Evolutionary conservation across 2,329 filamentous ascomycete genomes (phyloP).

Genomic region (Cadophora malorum): DNA sequence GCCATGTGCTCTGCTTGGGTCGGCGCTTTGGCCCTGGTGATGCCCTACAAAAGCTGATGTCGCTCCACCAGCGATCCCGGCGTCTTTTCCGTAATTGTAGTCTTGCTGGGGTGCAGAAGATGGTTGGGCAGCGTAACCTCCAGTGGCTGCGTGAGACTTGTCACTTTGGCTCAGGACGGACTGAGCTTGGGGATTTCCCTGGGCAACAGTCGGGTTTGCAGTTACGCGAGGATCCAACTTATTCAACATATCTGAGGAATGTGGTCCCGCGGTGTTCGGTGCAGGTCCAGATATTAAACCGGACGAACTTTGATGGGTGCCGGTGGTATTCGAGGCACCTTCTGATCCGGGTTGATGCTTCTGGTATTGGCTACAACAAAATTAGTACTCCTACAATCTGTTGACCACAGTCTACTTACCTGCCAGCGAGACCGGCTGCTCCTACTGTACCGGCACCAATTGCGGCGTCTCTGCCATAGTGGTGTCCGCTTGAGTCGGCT

Average conservation of each 20-base stretch:
- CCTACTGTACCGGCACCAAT: slow-evolving; percentile 25
- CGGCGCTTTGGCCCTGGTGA: slow-evolving; percentile 16
- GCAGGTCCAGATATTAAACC: slow-evolving; percentile 28
- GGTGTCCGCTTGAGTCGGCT: slow-evolving; percentile 32
- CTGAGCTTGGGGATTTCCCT: slow-evolving; percentile 7
- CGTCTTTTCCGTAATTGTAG: slow-evolving; percentile 32
- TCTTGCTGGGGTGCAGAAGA: slow-evolving; percentile 13
- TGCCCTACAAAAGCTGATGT: slow-evolving; percentile 16
- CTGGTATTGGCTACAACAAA: background rate
- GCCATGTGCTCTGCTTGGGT: too few species aligned
- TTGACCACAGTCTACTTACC: slow-evolving; percentile 6
- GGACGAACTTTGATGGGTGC: slow-evolving; percentile 3
- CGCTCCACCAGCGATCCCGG: slow-evolving; percentile 19
- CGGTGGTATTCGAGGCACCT: background rate
- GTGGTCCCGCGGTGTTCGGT: slow-evolving; percentile 45
- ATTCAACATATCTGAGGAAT: slow-evolving; percentile 48
- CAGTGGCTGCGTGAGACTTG: slow-evolving; percentile 5
- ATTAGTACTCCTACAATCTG: background rate
- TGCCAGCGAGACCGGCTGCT: slow-evolving; percentile 25
- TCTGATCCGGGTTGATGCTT: slow-evolving; percentile 19
- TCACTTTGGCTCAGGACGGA: slow-evolving; percentile 5
- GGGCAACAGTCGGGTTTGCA: slow-evolving; percentile 25
- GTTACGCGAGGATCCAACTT: slow-evolving; percentile 50
- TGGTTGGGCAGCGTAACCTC: slow-evolving; percentile 4
- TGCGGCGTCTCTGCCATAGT: slow-evolving; percentile 33